Percentiles rank a stretch among this genome's conserved stretches.
These are phyloP conservation scores for Dendrocalamus sinicus DNA, from an alignment of 176 grass and related monocot genomes.

Conservation along the genomic window DNA sequence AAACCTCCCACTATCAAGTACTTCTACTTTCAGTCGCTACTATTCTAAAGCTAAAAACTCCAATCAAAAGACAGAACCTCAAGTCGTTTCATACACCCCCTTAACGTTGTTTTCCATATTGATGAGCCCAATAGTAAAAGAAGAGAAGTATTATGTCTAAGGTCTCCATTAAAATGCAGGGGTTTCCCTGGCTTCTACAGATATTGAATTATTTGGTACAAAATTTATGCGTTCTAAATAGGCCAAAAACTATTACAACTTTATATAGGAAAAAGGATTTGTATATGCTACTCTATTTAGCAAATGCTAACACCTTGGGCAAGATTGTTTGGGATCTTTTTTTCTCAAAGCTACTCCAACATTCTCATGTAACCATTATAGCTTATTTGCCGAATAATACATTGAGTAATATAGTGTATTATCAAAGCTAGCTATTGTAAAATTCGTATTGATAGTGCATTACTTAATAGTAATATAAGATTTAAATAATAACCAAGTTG, in stretches of 20 bases:
- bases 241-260: neutral
- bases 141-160: neutral
- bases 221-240: neutral
- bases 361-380: too few species aligned
- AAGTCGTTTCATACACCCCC: too few species aligned
- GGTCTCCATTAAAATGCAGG: accelerated
- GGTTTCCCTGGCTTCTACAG: accelerated
- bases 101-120: neutral
- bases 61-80: too few species aligned
- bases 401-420: neutral
- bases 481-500: too few species aligned
- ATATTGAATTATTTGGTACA: accelerated
- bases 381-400: neutral
- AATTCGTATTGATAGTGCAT: neutral
- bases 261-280: neutral
- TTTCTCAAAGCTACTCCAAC: neutral
- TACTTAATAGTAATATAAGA: neutral
- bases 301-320: neutral
- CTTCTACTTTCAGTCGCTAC: too few species aligned
- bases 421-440: neutral
- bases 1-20: too few species aligned
- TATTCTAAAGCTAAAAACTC: too few species aligned
- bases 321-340: neutral
- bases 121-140: neutral
- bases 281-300: too few species aligned